Evolutionary conservation across 805 yeast genomes (phyloP), one percentile per base, ranked within the genome.

Genomic region (Priceomyces fermenticarens): DNA sequence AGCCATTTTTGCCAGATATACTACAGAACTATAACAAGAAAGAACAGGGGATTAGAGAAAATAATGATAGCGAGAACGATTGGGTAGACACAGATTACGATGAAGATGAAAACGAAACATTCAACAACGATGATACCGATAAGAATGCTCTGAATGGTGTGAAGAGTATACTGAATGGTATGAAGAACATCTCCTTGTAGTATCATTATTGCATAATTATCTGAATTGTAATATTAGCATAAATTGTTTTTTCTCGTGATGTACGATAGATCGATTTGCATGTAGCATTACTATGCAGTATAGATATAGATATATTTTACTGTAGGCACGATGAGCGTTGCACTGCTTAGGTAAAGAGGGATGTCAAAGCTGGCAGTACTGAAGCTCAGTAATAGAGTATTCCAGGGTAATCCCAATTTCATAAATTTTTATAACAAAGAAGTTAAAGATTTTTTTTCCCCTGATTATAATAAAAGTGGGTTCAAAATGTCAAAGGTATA

Each of bases 1-100:
- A 72, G 45, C 81, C 77, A 12, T 77, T 75, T 46, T 60, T 77
- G 41, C 72, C 75, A 4, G 64, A 68, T 37, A 55, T 54, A 36
- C 63, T 52, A 44, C 51, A 55, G 25, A 42, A 36, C 23, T 49
- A 40, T 49, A 50, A 45, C n/a, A 52, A 48, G 14, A 53, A 48
- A 12, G 50, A 40, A 4, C 32, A 39, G n/a, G 25, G 25, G 25
- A 20, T 20, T 20, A 8, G 25, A 20, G 48, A 43, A 7, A 49
- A 48, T 15, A 40, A 27, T 5, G 51, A 49, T n/a, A 40, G 43
- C 12, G 57, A 49, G 13, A 40, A 49, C 26, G 58, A 53, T 14
- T 52, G 56, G 55, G 49, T 47, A 4, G 56, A 53, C 32, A 52
- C 53, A n/a, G 55, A 53, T 23, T 48, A 51, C 28, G 54, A 48